phyloP scores from a whole-genome alignment of 257 asterid species.

The Paraleonurus japonicus region DNA sequence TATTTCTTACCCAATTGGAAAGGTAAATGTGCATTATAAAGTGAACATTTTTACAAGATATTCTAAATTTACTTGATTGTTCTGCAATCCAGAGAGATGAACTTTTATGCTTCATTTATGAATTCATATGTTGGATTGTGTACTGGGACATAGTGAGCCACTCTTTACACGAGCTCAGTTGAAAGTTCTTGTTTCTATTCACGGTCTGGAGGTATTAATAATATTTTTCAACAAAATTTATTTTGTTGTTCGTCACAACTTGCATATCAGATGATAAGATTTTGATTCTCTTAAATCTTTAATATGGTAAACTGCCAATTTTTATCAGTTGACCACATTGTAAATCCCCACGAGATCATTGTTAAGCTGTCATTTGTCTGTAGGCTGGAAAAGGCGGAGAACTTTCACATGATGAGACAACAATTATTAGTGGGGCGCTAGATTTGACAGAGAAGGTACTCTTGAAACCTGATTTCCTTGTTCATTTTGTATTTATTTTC shows the following conservation, averaged over 20 bases:
- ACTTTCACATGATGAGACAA: conserved; percentile 96
- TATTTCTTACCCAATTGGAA: conserved; percentile 88
- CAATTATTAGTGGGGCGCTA: conserved; percentile 96
- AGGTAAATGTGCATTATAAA: conserved; percentile 58
- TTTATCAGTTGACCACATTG: conserved; percentile 10
- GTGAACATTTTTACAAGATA: background rate
- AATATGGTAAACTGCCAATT: background rate
- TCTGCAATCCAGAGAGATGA: background rate
- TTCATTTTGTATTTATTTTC: background rate
- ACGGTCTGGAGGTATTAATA: conserved; percentile 75
- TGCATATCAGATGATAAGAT: background rate
- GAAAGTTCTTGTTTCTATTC: conserved; percentile 97
- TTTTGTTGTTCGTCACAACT: conserved; percentile 5
- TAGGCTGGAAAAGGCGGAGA: conserved; percentile 99
- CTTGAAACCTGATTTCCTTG: background rate
- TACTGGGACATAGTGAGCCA: conserved; percentile 91
- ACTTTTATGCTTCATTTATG: conserved; percentile 14
- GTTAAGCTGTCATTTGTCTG: conserved; percentile 13
- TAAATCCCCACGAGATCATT: no score
- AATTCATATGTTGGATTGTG: conserved; percentile 78
- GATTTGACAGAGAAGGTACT: conserved; percentile 95
- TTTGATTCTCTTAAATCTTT: conserved; percentile 13
- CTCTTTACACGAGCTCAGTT: conserved; percentile 94
- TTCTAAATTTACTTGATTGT: conserved; percentile 5
- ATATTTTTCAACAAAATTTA: background rate